Base-by-base conservation (phyloP, 352 stramenopile genomes). In the Globisporangium ultimum region DNA sequence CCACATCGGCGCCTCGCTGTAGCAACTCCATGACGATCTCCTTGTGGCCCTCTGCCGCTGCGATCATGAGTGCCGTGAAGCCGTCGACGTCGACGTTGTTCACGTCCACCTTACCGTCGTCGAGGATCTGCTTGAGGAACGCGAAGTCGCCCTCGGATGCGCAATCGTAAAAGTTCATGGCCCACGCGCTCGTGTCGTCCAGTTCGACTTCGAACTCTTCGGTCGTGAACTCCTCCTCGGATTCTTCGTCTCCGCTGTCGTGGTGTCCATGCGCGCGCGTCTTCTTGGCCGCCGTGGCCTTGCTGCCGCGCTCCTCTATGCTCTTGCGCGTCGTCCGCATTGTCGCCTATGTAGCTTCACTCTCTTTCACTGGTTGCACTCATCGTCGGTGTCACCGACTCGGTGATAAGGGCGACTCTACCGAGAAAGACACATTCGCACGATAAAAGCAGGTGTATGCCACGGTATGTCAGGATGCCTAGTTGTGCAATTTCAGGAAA, bases 11-110 rank as follows among this genome's bases (percentile, higher is more conserved):
- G 47, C 78, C 80, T 20, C 76, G 78, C 1, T 49, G 53, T 15
- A 94, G 62, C 42, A 94, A 60, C 53, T 82, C 71, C 41, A 72
- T 64, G 18, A 86, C 82, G 15, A 94, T 68, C 13, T 70, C 63
- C 10, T 64, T 51, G 55, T 90, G 82, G 46, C 82, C 84, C 60
- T 94, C 84, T 11, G 84, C 84, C 2, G 82, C 73, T 7, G 84
- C 82, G 51, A 94, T 86, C 84, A 94, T 91, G 46, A 94, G 72
- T 51, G 84, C 84, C 32, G 84, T 89, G 67, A 94, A 94, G 55
- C 84, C 84, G 54, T 94, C 84, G 22, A 91, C 82, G 67, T 94
- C 84, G 53, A 89, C 72, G 53, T 87, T 80, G 57, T 94, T 76
- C 42, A 90, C 60, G 34, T 67, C 63, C 22, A 89, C 80, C 49